These are phyloP conservation scores for Pythium guiyangense DNA, from an alignment of 352 stramenopile genomes.

Conservation along the genomic window DNA sequence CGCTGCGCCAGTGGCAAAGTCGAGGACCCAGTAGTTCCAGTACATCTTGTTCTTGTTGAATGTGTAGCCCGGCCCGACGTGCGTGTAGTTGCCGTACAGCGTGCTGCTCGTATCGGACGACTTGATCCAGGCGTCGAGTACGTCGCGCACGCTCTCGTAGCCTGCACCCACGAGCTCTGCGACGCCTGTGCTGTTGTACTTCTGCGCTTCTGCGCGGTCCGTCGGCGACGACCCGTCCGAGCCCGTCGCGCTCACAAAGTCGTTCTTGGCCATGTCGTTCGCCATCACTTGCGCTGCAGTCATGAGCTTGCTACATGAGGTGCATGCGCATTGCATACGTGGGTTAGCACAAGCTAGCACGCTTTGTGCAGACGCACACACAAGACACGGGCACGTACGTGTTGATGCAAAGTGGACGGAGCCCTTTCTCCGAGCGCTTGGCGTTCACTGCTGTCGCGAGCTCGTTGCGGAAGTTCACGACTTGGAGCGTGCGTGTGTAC, in stretches of 20 bases:
- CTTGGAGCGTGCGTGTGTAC: conserved; percentile 16
- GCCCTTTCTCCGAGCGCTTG: conserved; percentile 24
- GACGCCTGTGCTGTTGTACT: conserved; percentile 26
- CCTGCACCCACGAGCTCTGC: too few relatives aligned
- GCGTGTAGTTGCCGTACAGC: too few relatives aligned
- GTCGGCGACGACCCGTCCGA: conserved; percentile 22
- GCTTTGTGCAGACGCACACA: background rate
- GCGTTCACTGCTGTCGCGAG: conserved; percentile 31
- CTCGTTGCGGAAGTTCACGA: conserved; percentile 40
- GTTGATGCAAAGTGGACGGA: conserved; percentile 40
- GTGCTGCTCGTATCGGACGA: too few relatives aligned
- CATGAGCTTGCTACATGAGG: conserved; percentile 19
- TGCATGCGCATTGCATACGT: background rate
- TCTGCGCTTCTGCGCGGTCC: conserved; percentile 17
- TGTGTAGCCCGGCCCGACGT: too few relatives aligned
- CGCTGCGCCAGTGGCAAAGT: conserved; percentile 16
- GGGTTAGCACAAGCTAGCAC: background rate
- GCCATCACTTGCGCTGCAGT: conserved; percentile 24
- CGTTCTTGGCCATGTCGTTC: conserved; percentile 25
- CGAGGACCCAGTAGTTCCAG: conserved; percentile 28
- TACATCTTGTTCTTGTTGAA: conserved; percentile 25
- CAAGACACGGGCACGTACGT: conserved; percentile 5
- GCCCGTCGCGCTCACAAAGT: conserved; percentile 19
- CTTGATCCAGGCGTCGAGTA: too few relatives aligned
- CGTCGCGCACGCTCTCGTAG: too few relatives aligned